Conservation (phyloP, 2,329 filamentous ascomycete species). For the Cordyceps militaris region DNA sequence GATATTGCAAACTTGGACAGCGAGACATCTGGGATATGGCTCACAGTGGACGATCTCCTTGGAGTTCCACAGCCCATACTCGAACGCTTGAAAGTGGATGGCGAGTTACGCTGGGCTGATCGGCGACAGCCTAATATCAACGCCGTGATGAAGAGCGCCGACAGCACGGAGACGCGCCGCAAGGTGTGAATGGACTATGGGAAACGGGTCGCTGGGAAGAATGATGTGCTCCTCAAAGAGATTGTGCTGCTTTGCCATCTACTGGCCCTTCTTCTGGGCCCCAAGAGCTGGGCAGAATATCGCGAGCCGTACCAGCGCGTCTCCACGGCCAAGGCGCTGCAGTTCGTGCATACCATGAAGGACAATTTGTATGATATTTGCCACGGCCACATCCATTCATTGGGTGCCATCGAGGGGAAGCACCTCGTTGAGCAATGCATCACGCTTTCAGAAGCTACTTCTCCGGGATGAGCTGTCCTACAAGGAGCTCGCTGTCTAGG, state of each 20-base stretch:
- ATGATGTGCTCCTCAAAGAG: conserved; percentile 61
- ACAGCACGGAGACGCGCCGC: conserved; percentile 42
- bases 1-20: conserved; percentile 60
- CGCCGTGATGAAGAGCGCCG: conserved; percentile 8
- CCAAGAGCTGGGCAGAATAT: conserved; percentile 35
- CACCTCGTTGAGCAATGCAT: background rate
- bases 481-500: conserved; percentile 65
- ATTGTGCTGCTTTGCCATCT: conserved; percentile 64
- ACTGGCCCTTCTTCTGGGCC: conserved; percentile 62
- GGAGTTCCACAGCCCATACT: conserved; percentile 66
- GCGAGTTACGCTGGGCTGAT: conserved; percentile 10
- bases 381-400: background rate
- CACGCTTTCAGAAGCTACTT: background rate
- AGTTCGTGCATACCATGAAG: conserved; percentile 2
- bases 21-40: conserved; percentile 66
- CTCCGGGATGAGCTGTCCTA: conserved; percentile 33
- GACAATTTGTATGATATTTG: background rate
- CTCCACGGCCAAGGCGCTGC: conserved; percentile 5
- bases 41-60: conserved; percentile 59
- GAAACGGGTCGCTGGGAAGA: conserved; percentile 58
- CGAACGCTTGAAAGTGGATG: conserved; percentile 25
- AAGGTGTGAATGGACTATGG: conserved; percentile 64
- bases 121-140: conserved; percentile 10
- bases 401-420: background rate
- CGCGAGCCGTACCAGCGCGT: conserved; percentile 11